These are phyloP conservation scores for Tetrapisispora taiwanensis DNA, from an alignment of 805 yeast genomes.

Conservation along the genomic window DNA sequence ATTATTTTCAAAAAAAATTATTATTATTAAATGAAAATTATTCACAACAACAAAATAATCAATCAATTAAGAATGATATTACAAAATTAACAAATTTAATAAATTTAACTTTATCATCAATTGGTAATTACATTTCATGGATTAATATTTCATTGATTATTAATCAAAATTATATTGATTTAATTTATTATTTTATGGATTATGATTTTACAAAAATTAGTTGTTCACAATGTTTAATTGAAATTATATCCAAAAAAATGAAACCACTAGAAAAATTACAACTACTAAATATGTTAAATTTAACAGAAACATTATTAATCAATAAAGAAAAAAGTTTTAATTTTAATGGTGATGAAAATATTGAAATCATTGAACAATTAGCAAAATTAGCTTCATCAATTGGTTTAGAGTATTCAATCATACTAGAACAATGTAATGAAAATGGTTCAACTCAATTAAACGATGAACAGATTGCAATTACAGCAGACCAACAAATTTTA, in stretches of 20 bases:
- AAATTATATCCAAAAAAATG: constrained; percentile 71
- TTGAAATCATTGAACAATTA: constrained; percentile 65
- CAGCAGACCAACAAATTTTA: constrained; percentile 42
- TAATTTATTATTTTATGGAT: constrained; percentile 50
- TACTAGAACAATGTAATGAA: constrained; percentile 46
- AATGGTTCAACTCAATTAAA: neutral
- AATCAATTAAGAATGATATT: neutral
- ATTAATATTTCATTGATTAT: constrained; percentile 72
- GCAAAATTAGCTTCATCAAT: constrained; percentile 67
- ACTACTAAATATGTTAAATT: constrained; percentile 55
- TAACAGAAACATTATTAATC: constrained; percentile 41
- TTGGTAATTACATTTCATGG: constrained; percentile 90
- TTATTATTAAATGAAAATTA: constrained; percentile 4
- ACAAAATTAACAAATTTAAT: constrained; percentile 15
- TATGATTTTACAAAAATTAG: constrained; percentile 40
- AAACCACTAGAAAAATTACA: constrained; percentile 53
- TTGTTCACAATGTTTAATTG: constrained; percentile 43
- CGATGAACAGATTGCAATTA: constrained; percentile 17
- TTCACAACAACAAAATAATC: constrained; percentile 7
- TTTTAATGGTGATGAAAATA: constrained; percentile 33
- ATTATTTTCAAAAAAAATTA: constrained; percentile 2
- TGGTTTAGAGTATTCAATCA: constrained; percentile 64
- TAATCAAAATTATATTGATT: constrained; percentile 37
- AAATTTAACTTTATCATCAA: constrained; percentile 38
- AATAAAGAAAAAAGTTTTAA: constrained; percentile 29